Evolutionary conservation across 345 rosid species (phyloP).

Genomic region (Hibiscus syriacus): DNA sequence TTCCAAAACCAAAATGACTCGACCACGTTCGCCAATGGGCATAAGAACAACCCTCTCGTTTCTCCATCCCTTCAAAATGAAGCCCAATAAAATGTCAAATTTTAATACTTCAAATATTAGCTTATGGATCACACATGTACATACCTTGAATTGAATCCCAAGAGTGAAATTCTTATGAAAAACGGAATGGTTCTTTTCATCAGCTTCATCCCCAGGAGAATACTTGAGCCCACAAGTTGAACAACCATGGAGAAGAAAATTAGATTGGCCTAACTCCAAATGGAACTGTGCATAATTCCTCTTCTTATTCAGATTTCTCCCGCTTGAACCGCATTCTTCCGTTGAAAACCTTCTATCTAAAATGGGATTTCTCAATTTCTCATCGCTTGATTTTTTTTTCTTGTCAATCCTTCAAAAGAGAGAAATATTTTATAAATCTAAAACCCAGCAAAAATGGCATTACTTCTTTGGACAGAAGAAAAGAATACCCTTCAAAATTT

Average conservation of each 20-base stretch:
- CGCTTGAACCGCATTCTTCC: conserved; percentile 13
- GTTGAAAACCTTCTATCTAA: conserved; percentile 12
- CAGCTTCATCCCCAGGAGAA: conserved; percentile 64
- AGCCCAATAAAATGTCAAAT: not conserved
- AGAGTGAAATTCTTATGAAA: conserved; percentile 58
- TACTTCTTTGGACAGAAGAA: too few relatives aligned
- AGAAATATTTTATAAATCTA: not conserved
- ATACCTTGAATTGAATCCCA: conserved; percentile 74
- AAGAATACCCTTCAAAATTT: conserved; percentile 24
- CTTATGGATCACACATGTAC: too few relatives aligned
- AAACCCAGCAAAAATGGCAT: not conserved
- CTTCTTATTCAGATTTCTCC: conserved; percentile 44
- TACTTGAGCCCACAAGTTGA: conserved; percentile 46
- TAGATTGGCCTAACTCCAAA: conserved; percentile 84
- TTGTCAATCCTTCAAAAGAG: conserved; percentile 11
- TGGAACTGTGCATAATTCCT: too few relatives aligned
- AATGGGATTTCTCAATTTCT: not conserved
- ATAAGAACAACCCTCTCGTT: conserved; percentile 44
- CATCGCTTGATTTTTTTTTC: conserved; percentile 10
- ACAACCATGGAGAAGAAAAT: conserved; percentile 68
- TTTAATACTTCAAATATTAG: not conserved
- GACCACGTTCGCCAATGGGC: conserved; percentile 28
- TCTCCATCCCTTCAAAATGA: conserved; percentile 50
- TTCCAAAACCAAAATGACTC: conserved; percentile 48
- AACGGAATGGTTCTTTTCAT: conserved; percentile 61